These are phyloP conservation scores for Volvox carteri DNA, from an alignment of 163 green algal species.

Conservation along the genomic window DNA sequence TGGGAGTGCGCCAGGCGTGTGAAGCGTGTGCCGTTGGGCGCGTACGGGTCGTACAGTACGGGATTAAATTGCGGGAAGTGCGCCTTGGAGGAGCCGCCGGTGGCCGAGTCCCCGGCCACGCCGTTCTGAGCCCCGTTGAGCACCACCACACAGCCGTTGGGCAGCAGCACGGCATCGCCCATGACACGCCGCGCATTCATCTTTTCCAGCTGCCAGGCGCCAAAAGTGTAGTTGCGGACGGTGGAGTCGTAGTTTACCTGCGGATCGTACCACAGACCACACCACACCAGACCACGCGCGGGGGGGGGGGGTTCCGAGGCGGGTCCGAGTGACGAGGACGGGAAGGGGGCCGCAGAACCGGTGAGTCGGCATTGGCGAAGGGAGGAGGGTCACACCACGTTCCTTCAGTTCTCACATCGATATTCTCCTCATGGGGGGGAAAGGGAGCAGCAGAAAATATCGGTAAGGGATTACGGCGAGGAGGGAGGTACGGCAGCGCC, in stretches of 20 bases:
- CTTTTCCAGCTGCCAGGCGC: constrained; percentile 39
- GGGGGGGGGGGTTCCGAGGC: not conserved
- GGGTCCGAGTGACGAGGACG: not conserved
- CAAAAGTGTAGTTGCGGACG: constrained; percentile 43
- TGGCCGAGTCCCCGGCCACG: constrained; percentile 51
- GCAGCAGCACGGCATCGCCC: constrained; percentile 54
- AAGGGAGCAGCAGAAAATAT: too few relatives aligned
- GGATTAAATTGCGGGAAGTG: constrained; percentile 56
- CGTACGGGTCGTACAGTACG: constrained; percentile 56
- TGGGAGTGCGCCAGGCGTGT: constrained; percentile 22
- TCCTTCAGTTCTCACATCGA: too few relatives aligned
- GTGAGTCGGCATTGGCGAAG: too few relatives aligned
- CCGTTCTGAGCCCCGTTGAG: constrained; percentile 58
- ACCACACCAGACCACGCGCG: too few relatives aligned
- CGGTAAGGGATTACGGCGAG: too few relatives aligned
- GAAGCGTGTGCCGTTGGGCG: constrained; percentile 36
- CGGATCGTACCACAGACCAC: too few relatives aligned
- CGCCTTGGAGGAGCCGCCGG: constrained; percentile 44
- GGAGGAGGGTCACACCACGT: too few relatives aligned
- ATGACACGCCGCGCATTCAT: constrained; percentile 58
- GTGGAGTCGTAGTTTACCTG: constrained; percentile 13
- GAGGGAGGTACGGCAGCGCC: too few relatives aligned
- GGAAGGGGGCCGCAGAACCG: not conserved
- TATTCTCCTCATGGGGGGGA: too few relatives aligned
- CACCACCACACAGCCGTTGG: constrained; percentile 53